A percentile compares a stretch with the other conserved stretches of the same genome.
phyloP scores from a whole-genome alignment of 2,329 filamentous ascomycete species.

The Exophiala calicioides region DNA sequence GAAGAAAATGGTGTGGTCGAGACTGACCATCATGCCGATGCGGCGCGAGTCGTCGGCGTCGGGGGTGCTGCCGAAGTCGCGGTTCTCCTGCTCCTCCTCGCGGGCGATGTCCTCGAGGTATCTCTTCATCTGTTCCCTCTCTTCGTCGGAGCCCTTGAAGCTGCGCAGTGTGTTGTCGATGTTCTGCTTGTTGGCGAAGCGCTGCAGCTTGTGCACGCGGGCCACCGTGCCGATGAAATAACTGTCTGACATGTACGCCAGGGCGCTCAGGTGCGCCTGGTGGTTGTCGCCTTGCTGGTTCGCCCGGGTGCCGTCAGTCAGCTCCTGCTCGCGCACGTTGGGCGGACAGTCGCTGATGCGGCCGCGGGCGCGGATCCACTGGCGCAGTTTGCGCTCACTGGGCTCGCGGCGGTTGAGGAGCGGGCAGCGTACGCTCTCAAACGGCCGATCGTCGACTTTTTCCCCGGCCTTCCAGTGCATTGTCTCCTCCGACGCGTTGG shows the following conservation, averaged over 20 bases:
- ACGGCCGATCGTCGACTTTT: conserved; percentile 34
- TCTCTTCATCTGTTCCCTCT: conserved; percentile 41
- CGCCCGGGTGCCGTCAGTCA: conserved; percentile 12
- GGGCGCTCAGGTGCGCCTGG: conserved; percentile 62
- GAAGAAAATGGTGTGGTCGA: conserved; percentile 56
- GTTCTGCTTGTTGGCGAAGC: conserved; percentile 60
- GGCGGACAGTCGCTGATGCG: conserved; percentile 32
- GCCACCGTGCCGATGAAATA: conserved; percentile 91
- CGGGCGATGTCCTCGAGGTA: conserved; percentile 46
- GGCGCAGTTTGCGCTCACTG: conserved; percentile 66
- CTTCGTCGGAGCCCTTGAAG: conserved; percentile 46
- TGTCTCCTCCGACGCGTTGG: conserved; percentile 8
- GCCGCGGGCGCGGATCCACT: conserved; percentile 47
- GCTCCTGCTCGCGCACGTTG: conserved; percentile 28
- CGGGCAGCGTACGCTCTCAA: conserved; percentile 50
- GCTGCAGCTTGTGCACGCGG: conserved; percentile 77
- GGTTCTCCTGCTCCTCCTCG: conserved; percentile 44
- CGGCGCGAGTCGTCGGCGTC: conserved; percentile 17
- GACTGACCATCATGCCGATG: conserved; percentile 54
- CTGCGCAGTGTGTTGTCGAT: conserved; percentile 42
- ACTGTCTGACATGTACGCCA: conserved; percentile 90
- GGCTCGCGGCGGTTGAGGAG: conserved; percentile 42
- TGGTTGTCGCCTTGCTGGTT: conserved; percentile 29
- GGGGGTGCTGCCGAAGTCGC: conserved; percentile 29
- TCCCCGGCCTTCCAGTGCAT: too few relatives aligned